Percentiles rank a stretch among this genome's conserved stretches.
Evolutionary conservation across 331 rosid genomes (phyloP).

Genomic region (Acacia concinna): DNA sequence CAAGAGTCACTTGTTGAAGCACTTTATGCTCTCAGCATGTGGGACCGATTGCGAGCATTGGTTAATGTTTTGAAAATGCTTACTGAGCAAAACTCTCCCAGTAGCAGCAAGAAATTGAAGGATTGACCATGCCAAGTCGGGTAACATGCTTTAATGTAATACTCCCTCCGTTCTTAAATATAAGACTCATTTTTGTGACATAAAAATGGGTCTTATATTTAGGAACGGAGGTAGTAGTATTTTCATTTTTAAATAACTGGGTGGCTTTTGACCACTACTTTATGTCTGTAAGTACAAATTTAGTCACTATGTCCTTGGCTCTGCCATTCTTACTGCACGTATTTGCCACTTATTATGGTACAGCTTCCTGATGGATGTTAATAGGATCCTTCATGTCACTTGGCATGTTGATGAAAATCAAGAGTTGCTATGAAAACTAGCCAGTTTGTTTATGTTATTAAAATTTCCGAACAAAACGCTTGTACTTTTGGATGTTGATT

Average conservation of each 20-base stretch:
- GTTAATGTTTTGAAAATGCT: conserved; percentile 64
- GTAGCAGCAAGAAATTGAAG: conserved; percentile 36
- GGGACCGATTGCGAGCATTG: conserved; percentile 80
- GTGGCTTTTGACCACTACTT: conserved; percentile 21
- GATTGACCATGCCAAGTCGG: conserved; percentile 33
- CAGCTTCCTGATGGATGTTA: conserved; percentile 23
- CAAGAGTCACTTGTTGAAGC: conserved; percentile 77
- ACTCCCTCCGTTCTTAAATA: too few species aligned
- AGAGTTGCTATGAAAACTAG: neutral
- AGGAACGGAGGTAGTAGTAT: too few species aligned
- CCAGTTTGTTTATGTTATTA: neutral
- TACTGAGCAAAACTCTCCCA: conserved; percentile 50
- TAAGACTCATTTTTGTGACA: too few species aligned
- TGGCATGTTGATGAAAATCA: conserved; percentile 17
- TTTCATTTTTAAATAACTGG: conserved; percentile 24
- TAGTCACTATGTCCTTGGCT: neutral
- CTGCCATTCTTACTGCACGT: conserved; percentile 3
- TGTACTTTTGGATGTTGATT: neutral
- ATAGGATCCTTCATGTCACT: neutral
- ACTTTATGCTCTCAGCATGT: conserved; percentile 66
- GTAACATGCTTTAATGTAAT: conserved; percentile 26
- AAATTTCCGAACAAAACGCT: neutral
- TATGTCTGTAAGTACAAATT: neutral
- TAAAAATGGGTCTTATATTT: too few species aligned
- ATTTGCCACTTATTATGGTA: conserved; percentile 3